A percentile compares a stretch with the other conserved stretches of the same genome.
Conservation (phyloP, 805 yeast species). For the Candida adriatica region DNA sequence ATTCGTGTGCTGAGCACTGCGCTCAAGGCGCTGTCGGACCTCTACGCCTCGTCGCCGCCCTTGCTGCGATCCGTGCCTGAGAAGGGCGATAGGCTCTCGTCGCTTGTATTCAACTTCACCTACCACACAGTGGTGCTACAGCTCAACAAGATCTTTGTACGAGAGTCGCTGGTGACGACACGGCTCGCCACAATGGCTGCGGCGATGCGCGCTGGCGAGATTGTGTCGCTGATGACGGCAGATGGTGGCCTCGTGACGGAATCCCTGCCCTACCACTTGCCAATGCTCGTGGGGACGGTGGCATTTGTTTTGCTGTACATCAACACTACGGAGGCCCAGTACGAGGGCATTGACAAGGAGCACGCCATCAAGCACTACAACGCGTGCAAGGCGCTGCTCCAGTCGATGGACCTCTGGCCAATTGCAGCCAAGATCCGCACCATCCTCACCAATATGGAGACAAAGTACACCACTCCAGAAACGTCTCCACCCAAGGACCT, state of each 20-base stretch:
- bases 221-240: background rate
- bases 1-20: slow-evolving; percentile 22
- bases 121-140: slow-evolving; percentile 19
- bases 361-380: background rate
- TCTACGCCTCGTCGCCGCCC: background rate
- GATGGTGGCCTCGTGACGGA: background rate
- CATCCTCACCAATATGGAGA: background rate
- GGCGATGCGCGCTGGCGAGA: slow-evolving; percentile 14
- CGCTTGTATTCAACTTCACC: slow-evolving; percentile 20
- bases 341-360: background rate
- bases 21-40: slow-evolving; percentile 13
- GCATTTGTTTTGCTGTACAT: background rate
- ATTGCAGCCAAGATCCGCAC: background rate
- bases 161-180: slow-evolving; percentile 4
- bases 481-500: no score
- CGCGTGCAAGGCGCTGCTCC: background rate
- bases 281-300: background rate
- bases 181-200: slow-evolving; percentile 7
- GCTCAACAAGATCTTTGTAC: slow-evolving; percentile 19
- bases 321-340: background rate
- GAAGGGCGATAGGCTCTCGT: slow-evolving; percentile 1
- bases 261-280: background rate
- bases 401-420: background rate
- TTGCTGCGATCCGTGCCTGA: background rate
- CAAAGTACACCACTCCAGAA: no score